Conservation (phyloP, 164 flowering plant species). For the Cinnamomum chago region DNA sequence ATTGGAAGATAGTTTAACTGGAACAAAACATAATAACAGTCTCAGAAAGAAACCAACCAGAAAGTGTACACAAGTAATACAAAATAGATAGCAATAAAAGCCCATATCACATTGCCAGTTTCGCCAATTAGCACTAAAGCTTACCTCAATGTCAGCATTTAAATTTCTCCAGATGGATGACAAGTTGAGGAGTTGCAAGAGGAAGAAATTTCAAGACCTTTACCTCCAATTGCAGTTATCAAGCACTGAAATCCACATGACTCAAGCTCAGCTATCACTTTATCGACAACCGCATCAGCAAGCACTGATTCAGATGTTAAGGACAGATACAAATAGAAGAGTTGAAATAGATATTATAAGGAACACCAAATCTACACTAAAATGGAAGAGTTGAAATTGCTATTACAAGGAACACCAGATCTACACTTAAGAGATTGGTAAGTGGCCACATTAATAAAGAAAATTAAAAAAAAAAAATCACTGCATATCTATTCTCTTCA, state of each 20-base stretch:
- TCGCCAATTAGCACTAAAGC: background rate
- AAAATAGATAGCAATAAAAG: background rate
- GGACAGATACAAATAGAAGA: conserved; percentile 19
- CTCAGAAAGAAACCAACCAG: background rate
- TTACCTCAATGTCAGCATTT: conserved; percentile 4
- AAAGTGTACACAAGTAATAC: background rate
- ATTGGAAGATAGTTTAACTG: background rate
- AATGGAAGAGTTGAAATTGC: background rate
- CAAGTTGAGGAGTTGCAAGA: conserved; percentile 29
- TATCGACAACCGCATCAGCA: conserved; percentile 53
- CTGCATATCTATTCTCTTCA: background rate
- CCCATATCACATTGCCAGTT: background rate
- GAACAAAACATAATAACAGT: background rate
- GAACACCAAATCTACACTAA: background rate
- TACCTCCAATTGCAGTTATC: conserved; percentile 71
- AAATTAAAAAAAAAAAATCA: background rate
- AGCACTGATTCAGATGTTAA: conserved; percentile 52
- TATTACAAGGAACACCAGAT: background rate
- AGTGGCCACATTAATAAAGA: background rate
- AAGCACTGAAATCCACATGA: conserved; percentile 80
- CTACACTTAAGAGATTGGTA: background rate
- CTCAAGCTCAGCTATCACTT: conserved; percentile 73
- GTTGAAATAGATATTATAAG: background rate
- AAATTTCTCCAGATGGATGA: background rate
- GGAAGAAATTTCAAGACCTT: conserved; percentile 61